Evolutionary conservation across 441 rosid species (phyloP), one percentile per base, ranked within the genome.

Genomic region (Geranium incanum): DNA sequence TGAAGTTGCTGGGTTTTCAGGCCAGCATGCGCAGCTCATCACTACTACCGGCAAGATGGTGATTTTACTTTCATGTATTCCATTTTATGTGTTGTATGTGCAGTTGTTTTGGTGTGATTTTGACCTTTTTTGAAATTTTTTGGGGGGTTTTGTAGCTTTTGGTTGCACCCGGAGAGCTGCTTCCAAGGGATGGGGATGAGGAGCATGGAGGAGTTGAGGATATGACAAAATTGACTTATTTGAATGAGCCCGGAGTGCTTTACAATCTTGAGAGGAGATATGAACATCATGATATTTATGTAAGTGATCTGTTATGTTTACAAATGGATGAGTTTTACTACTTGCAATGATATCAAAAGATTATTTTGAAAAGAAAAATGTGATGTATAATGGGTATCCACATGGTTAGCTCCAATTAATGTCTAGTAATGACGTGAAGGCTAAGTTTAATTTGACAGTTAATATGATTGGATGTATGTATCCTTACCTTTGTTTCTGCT

Each of bases 161-260:
- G 48, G 48, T 9, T 41, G 9, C 48, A 41, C 48, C 48, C 11
- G 48, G 11, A 9, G 48, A 41, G 48, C 48, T 41, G 48, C 48
- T 41, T 41, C 48, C 48, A 41, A 41, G 48, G 48, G 48, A 41
- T 41, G 48, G 48, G 48, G 48, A 41, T 9, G 48, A 41, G 48
- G 48, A 41, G 48, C 63, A 57, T 57, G 63, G 79, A 18, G 99
- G 99, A 0, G 90, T 92, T 75, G 97, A 94, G 60, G 99, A 94
- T 83, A 92, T 94, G 99, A 91, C 94, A 69, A 94, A 79, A 86
- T 86, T 94, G 72, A 91, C 97, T 21, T 90, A 94, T 88, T 79
- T 94, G 77, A 96, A 92, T 72, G 99, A 92, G 77, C 97, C 99
- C 21, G 97, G 99, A 68, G 91, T 94, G 73, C 82, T 94, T 71